Base-by-base conservation (phyloP, 495 filamentous ascomycete species). In the Platismatia glauca region DNA sequence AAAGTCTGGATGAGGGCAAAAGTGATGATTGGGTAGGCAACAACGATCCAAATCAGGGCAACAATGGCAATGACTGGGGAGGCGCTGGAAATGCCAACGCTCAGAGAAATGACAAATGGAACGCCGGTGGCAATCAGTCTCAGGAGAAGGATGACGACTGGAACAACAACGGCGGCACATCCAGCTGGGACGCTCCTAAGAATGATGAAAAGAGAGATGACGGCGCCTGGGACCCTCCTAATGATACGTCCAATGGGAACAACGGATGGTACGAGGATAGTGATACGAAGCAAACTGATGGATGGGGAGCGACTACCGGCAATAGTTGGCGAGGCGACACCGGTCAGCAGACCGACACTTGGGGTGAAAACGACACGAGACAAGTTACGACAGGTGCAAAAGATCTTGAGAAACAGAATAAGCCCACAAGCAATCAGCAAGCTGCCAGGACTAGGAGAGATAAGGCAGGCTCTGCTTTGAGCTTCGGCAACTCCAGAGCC, bases 71-170 rank as follows among this genome's bases (percentile, higher is more conserved):
- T 22, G 39, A 35, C 31, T 39, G 38, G 20, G 37, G 48, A 55
- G 63, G 29, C 24, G 29, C 39, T 50, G 24, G 58, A 38, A 48
- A 58, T n/a, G 3, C 12, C 24, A 58, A 44, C 12, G 24, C 35
- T 44, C 60, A 63, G 16, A 58, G 41, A 8, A 48, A 63, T 33
- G 3, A 60, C 43, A 38, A 59, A 34, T 60, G 61, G 57, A 64
- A 64, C 13, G 4, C 29, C 4, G 33, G 48, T 31, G 37, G 58
- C 18, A 34, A 58, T 7, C 20, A 48, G 7, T 7, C 18, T 57
- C 38, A 48, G 18, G 41, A 41, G 1, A 53, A 55, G 37, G 31
- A 53, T 11, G 48, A 24, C 46, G 57, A 39, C 24, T 55, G 62
- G 56, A 38, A 53, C 33, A 59, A 59, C 33, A 22, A 44, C n/a